Conservation (phyloP, 1,139 yeast genomes). For the Dujonia santamariae region DNA sequence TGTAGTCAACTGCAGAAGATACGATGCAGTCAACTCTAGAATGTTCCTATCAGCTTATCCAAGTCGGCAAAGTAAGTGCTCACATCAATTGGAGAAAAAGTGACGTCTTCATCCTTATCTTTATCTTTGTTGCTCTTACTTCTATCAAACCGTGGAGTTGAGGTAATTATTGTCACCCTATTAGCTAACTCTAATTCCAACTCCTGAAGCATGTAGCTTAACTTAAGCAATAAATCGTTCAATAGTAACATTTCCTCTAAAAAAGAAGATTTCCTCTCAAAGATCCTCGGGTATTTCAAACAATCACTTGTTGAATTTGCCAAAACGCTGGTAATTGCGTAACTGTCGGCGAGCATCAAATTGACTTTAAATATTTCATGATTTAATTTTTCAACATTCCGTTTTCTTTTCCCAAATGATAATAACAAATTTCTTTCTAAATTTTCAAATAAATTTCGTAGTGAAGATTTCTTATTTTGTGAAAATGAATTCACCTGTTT, state of each 20-base stretch:
- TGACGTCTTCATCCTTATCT: not conserved
- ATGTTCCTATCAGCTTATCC: conserved; percentile 1
- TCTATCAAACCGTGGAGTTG: conserved; percentile 5
- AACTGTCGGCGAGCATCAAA: conserved; percentile 7
- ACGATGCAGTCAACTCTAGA: too few species aligned
- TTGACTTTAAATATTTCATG: conserved; percentile 7
- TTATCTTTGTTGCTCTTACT: not conserved
- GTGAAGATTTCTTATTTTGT: conserved; percentile 1
- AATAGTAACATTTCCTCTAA: conserved; percentile 8
- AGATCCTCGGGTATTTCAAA: conserved; percentile 3
- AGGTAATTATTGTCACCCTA: conserved; percentile 2
- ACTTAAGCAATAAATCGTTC: conserved; percentile 6
- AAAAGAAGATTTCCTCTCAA: conserved; percentile 6
- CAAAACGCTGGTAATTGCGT: conserved; percentile 1
- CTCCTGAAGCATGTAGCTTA: conserved; percentile 5
- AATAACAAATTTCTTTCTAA: conserved; percentile 8
- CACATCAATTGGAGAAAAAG: conserved; percentile 4
- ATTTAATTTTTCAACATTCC: not conserved
- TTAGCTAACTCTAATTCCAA: too few species aligned
- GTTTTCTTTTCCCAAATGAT: conserved; percentile 7
- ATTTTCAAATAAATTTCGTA: conserved; percentile 7
- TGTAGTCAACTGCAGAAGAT: too few species aligned
- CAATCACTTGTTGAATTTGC: not conserved
- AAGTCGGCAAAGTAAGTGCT: conserved; percentile 1
- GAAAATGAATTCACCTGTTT: not conserved